Base-by-base conservation (phyloP, 176 grass and related monocot species). In the Echinochloa phyllopogon region DNA sequence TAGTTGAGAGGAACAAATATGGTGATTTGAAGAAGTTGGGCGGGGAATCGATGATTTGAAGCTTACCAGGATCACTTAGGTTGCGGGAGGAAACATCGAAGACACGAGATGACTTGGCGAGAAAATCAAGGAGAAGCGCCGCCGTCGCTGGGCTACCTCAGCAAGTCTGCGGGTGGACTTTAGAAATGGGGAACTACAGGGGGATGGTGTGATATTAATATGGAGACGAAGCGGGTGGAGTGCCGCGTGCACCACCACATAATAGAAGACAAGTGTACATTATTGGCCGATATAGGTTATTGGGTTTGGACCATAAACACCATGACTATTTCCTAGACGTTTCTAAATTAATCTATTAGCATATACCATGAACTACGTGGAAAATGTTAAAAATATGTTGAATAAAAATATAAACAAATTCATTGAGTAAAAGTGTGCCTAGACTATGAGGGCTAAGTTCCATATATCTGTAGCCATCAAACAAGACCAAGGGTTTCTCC, bases 31-130 rank as follows among this genome's bases (percentile, higher is more conserved):
- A 38, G 41, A 25, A 74, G 29, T 14, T 24, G 24, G 8, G 10
- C 16, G 0, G 39, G 20, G 8, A 55, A 21, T 3, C 0, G 1
- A 9, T 42, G 41, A 0, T 48, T 18, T 2, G 0, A 11, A 82
- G 51, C 15, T 23, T 4, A 4, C 0, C 15, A 8, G 10, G 5
- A 56, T 69, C 14, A 69, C 24, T 11, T 36, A 13, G 65, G 1
- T 10, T 6, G 38, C 0, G 10, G 5, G 9, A 0, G n/a, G 6
- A 0, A 39, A 33, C 0, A n/a, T 3, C 1, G 4, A 21, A 57
- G 55, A 42, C 0, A 1, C n/a, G 4, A 2, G 21, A 43, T 44
- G 13, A 2, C 39, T n/a, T 6, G 7, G 1, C 2, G 13, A 17
- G 0, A 1, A 42, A 38, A 65, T 75, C 0, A 0, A 4, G 21